phyloP scores from a whole-genome alignment of 495 filamentous ascomycete species.

The Xylaria scruposa region DNA sequence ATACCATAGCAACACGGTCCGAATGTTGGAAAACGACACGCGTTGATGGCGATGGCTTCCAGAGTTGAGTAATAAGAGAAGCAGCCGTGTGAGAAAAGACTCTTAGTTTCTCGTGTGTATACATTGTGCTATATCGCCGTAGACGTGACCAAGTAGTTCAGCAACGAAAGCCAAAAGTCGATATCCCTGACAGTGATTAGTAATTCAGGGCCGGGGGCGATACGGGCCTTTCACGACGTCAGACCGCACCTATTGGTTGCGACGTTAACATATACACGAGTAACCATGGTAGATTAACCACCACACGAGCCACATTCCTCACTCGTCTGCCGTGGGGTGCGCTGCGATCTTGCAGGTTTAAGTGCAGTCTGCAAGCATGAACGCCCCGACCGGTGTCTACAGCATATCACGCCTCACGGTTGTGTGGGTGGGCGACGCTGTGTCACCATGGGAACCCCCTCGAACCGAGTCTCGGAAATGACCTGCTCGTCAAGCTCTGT shows the following conservation, averaged over 20 bases:
- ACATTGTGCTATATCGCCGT: not conserved
- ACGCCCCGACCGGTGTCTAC: not conserved
- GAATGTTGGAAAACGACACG: not conserved
- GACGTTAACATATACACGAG: not conserved
- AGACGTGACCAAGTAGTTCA: not conserved
- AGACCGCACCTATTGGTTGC: not conserved
- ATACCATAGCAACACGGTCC: not conserved
- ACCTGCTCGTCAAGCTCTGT: not conserved
- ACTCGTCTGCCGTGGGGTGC: slow-evolving; percentile 8
- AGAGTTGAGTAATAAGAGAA: not conserved
- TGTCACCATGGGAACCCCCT: slow-evolving; percentile 14
- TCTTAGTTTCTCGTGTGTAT: not conserved
- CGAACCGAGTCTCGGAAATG: slow-evolving; percentile 4
- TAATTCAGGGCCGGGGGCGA: not conserved
- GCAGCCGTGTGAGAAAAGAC: not conserved
- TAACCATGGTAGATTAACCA: not conserved
- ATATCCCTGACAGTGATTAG: not conserved
- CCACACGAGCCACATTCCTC: not conserved
- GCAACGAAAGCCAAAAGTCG: not conserved
- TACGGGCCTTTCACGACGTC: not conserved
- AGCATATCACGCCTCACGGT: slow-evolving; percentile 17
- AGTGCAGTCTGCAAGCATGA: not conserved
- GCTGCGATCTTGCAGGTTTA: slow-evolving; percentile 9
- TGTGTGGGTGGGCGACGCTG: slow-evolving; percentile 14
- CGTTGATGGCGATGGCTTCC: not conserved